Percentiles rank a stretch among this genome's conserved stretches.
phyloP scores from a whole-genome alignment of 2,329 filamentous ascomycete species.

The Fusarium robinianum region DNA sequence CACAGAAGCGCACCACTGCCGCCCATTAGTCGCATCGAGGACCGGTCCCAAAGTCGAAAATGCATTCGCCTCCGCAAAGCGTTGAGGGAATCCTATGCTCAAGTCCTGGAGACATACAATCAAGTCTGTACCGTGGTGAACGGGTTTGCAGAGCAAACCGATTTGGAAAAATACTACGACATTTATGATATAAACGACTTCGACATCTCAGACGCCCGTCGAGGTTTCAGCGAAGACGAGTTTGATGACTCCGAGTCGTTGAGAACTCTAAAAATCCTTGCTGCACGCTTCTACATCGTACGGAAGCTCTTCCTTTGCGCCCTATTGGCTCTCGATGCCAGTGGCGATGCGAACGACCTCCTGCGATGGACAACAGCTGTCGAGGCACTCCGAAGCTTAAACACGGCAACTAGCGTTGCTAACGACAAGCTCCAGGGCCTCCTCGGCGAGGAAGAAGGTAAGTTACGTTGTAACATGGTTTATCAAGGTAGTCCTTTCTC shows the following conservation, averaged over 20 bases:
- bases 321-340: constrained; percentile 83
- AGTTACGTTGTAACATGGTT: constrained; percentile 47
- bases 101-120: constrained; percentile 72
- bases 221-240: constrained; percentile 67
- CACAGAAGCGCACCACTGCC: constrained; percentile 82
- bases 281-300: constrained; percentile 77
- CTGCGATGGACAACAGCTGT: constrained; percentile 77
- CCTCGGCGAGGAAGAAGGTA: constrained; percentile 79
- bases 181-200: constrained; percentile 79
- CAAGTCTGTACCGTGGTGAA: constrained; percentile 71
- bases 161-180: constrained; percentile 91
- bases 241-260: constrained; percentile 79
- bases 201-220: constrained; percentile 72
- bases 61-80: constrained; percentile 79
- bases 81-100: constrained; percentile 71
- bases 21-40: constrained; percentile 89
- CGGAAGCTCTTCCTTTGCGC: constrained; percentile 87
- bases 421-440: constrained; percentile 70
- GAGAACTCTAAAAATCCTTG: constrained; percentile 78
- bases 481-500: too few relatives aligned
- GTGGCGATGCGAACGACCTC: constrained; percentile 76
- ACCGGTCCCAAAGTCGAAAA: constrained; percentile 75
- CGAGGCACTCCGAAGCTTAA: constrained; percentile 72
- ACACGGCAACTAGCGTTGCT: constrained; percentile 62
- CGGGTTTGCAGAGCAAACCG: constrained; percentile 74